phyloP scores from a whole-genome alignment of 345 rosid genomes.

The Rhodamnia argentea region DNA sequence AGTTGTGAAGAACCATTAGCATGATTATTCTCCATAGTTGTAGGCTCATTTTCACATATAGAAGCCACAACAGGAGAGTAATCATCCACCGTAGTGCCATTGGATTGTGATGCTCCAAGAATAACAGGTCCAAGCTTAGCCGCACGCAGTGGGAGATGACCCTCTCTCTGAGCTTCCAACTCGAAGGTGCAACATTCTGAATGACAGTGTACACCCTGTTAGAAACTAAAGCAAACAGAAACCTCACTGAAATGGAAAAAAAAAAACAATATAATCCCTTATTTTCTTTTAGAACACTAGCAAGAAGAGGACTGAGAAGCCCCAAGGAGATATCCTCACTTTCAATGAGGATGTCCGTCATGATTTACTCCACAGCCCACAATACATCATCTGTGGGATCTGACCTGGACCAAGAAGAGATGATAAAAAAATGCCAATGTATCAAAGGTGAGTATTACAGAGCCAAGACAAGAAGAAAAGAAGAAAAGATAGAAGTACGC shows the following conservation, averaged over 20 bases:
- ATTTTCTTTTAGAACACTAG: slow-evolving; percentile 45
- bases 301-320: slow-evolving; percentile 48
- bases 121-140: slow-evolving; percentile 44
- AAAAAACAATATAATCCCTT: slow-evolving; percentile 27
- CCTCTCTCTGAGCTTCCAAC: slow-evolving; percentile 40
- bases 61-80: slow-evolving; percentile 46
- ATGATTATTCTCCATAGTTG: slow-evolving; percentile 8
- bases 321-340: slow-evolving; percentile 42
- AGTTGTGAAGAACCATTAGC: slow-evolving; percentile 13
- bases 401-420: slow-evolving; percentile 22
- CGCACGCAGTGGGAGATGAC: slow-evolving; percentile 45
- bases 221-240: not conserved
- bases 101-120: slow-evolving; percentile 32
- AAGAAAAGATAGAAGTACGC: not conserved
- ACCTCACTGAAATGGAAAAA: not conserved
- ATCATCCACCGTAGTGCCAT: slow-evolving; percentile 27
- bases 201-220: not conserved
- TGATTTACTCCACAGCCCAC: slow-evolving; percentile 52
- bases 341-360: slow-evolving; percentile 54
- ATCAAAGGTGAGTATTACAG: too few species aligned
- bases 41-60: slow-evolving; percentile 24
- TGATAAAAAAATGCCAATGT: not conserved
- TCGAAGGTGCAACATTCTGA: slow-evolving; percentile 35
- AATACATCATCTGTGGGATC: slow-evolving; percentile 36
- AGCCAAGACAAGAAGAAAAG: not conserved